Evolutionary conservation across 176 grass and related monocot species (phyloP), one percentile per base, ranked within the genome.

Genomic region (Olyra latifolia): DNA sequence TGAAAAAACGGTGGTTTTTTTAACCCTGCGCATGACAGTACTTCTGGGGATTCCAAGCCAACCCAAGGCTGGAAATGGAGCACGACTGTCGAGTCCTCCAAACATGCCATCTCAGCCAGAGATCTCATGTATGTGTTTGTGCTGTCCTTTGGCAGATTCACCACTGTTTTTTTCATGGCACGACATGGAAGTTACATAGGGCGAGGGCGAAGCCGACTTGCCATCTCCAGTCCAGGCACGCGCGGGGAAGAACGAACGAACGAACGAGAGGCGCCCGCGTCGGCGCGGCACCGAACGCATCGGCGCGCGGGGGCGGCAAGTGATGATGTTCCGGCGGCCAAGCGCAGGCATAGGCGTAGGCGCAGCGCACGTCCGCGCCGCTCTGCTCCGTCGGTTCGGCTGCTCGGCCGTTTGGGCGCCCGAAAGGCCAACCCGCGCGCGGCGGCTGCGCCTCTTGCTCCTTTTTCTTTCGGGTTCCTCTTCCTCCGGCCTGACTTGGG

Each of bases 371-470:
- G 4, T 40, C 62, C 62, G 24, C 12, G 41, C 49, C 8, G 55
- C 23, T 15, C 10, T 22, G 9, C 47, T 28, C 22, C 12, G 75
- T 42, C 55, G 73, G 80, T 64, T 72, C 49, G 86, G 52, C 57
- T 5, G 65, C 85, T 28, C 65, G 48, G 27, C 66, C 66, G 48
- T 65, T 71, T 78, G 74, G 66, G 80, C 45, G 58, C 56, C 35
- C 80, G 27, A 88, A 88, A 56, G 86, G 86, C 40, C 80, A 78
- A 25, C 47, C 39, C 32, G 4, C 32, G 32, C 32, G 32, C 32
- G 4, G 32, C 32, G 32, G 32, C 32, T 35, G 16, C 27, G 45
- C 46, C 64, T 70, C 62, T 67, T 19, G 15, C 46, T 9, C 10
- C 46, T 24, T 6, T 14, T 54, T 29, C 10, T 46, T 8, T 54